Evolutionary conservation across 345 rosid species (phyloP).

Genomic region (Camelina sativa): DNA sequence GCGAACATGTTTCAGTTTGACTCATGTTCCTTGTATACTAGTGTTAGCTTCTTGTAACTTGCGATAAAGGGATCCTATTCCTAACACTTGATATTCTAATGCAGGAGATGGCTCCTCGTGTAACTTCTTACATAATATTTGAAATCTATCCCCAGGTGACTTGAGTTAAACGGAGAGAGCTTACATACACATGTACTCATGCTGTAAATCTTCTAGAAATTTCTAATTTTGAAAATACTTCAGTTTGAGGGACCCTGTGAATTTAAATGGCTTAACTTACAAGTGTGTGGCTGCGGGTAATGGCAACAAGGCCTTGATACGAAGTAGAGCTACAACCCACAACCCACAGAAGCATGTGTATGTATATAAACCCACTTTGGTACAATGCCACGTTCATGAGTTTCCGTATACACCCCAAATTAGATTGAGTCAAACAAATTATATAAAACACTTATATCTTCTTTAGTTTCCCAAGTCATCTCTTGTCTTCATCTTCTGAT

Average conservation of each 20-base stretch:
- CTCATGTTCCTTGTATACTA: no score
- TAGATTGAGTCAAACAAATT: constrained; percentile 34
- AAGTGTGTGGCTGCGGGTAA: constrained; percentile 31
- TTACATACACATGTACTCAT: constrained; percentile 5
- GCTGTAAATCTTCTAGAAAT: constrained; percentile 27
- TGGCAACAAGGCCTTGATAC: constrained; percentile 39
- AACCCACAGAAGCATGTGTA: constrained; percentile 11
- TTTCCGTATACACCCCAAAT: constrained; percentile 24
- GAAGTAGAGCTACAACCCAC: constrained; percentile 14
- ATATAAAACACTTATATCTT: constrained; percentile 20
- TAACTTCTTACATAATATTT: not conserved
- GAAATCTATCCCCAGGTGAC: not conserved
- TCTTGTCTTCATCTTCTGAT: constrained; percentile 58
- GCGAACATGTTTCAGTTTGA: no score
- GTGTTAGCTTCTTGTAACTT: no score
- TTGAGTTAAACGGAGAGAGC: not conserved
- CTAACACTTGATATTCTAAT: not conserved
- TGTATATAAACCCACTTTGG: constrained; percentile 23
- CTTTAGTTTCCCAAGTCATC: constrained; percentile 43
- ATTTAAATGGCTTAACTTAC: constrained; percentile 33
- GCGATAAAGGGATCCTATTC: no score
- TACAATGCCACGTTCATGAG: constrained; percentile 30
- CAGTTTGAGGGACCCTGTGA: constrained; percentile 7
- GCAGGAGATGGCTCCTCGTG: not conserved
- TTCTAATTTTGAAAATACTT: not conserved